A percentile compares a stretch with the other conserved stretches of the same genome.
These are phyloP conservation scores for Anisodus tanguticus DNA, from an alignment of 257 asterid genomes.

Conservation along the genomic window DNA sequence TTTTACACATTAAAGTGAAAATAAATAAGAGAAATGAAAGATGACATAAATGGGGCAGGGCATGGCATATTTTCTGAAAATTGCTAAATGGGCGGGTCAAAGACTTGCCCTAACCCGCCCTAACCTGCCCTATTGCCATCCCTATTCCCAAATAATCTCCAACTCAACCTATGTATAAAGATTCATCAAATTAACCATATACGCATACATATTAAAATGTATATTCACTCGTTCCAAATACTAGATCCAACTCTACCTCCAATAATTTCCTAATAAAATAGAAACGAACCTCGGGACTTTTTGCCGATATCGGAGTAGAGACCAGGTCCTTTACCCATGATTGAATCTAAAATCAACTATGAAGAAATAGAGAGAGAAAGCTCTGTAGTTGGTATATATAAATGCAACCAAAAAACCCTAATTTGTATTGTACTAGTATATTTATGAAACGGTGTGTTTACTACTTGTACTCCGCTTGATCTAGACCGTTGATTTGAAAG, in stretches of 20 bases:
- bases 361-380: neutral
- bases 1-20: no score
- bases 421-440: slow-evolving; percentile 27
- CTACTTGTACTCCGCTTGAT: slow-evolving; percentile 34
- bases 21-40: no score
- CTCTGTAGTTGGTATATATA: neutral
- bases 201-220: neutral
- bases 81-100: no score
- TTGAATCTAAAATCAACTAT: slow-evolving; percentile 31
- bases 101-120: no score
- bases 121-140: no score
- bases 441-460: slow-evolving; percentile 35
- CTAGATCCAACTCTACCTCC: neutral
- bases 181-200: neutral
- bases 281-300: slow-evolving; percentile 66
- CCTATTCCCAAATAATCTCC: neutral
- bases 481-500: slow-evolving; percentile 37
- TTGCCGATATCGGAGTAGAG: slow-evolving; percentile 90
- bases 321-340: slow-evolving; percentile 94
- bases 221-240: neutral
- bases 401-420: slow-evolving; percentile 52
- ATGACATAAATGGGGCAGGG: no score
- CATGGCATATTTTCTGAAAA: no score
- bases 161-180: neutral
- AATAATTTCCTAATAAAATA: neutral